These are phyloP conservation scores for Babesia ovis DNA, from an alignment of 169 alveolate species.

Conservation along the genomic window DNA sequence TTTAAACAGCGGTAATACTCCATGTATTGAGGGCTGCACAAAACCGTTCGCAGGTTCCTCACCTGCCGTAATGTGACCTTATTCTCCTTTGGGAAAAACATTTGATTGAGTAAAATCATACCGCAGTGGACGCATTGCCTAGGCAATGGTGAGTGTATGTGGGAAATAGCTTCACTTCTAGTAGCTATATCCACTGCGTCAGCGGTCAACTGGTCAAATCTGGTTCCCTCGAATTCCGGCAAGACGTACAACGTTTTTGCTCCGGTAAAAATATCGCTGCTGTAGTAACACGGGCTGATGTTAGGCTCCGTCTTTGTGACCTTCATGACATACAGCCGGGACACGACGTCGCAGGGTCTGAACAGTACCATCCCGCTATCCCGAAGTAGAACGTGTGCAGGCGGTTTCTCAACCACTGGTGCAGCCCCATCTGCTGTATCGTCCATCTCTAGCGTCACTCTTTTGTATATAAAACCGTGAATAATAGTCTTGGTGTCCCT, in stretches of 20 bases:
- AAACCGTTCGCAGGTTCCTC: slow-evolving; percentile 43
- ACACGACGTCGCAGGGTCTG: slow-evolving; percentile 64
- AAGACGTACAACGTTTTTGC: slow-evolving; percentile 54
- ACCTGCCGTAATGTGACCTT: slow-evolving; percentile 33
- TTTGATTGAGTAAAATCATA: slow-evolving; percentile 15
- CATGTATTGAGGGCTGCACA: slow-evolving; percentile 39
- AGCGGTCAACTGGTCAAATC: slow-evolving; percentile 24
- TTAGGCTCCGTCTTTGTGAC: slow-evolving; percentile 45
- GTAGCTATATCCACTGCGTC: background rate
- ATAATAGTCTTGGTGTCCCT: slow-evolving; percentile 83
- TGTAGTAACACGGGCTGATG: slow-evolving; percentile 55
- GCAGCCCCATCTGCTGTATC: background rate
- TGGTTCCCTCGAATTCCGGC: slow-evolving; percentile 65
- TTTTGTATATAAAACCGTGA: slow-evolving; percentile 70
- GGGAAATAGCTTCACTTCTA: background rate
- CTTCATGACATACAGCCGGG: slow-evolving; percentile 60
- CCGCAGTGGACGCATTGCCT: slow-evolving; percentile 60
- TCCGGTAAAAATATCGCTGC: slow-evolving; percentile 61
- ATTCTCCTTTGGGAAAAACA: slow-evolving; percentile 26
- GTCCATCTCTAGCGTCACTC: slow-evolving; percentile 21
- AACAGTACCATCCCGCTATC: slow-evolving; percentile 55
- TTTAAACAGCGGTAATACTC: slow-evolving; percentile 47
- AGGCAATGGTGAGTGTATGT: background rate
- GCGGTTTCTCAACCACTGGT: background rate
- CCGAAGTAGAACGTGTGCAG: slow-evolving; percentile 41